Evolutionary conservation across 2,329 filamentous ascomycete species (phyloP), one percentile per base, ranked within the genome.

Genomic region (Dothideomycetidae sp.): DNA sequence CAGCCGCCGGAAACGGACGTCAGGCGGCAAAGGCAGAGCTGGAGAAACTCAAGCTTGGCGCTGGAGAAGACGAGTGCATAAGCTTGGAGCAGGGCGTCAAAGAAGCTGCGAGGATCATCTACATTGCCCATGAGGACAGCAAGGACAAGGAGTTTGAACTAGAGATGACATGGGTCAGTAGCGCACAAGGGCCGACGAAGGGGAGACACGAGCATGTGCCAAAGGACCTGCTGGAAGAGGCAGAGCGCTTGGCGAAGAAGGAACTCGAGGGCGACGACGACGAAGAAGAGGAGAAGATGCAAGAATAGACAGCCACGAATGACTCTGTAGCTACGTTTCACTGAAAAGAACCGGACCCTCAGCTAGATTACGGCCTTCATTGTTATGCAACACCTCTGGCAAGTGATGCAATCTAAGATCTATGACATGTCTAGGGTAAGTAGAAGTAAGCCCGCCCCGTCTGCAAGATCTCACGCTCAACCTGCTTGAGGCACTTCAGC

Each of bases 61-160:
- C 55, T 2, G 44, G 38, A 15, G 69, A 75, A 37, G 78, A 77
- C 9, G 80, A 75, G 39, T 78, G 71, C 34, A 71, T 96, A 38
- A 81, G 78, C 44, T 67, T 98, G 42, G 68, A 80, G 54, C 78
- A 96, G 55, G 90, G 80, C 35, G 83, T 98, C 54, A 94, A 93
- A 70, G 82, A 96, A 68, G 90, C 90, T 21, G 90, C 90, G 40
- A 71, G 85, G 44, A 98, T 98, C 62, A 96, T 98, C 62, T 92
- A 94, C 59, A 75, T 93, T 43, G 86, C 88, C 33, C 90, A 98
- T 58, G 90, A 96, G 60, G 90, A 98, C 61, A 96, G 88, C 70
- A 96, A 96, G 68, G 90, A 96, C 65, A 98, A 98, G 70, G 90
- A 96, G 48, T 98, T 96, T 54, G 90, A 98, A 74, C 70, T 98